Evolutionary conservation across 345 rosid genomes (phyloP), one percentile per base, ranked within the genome.

Genomic region (Eucalyptus leucophloia): DNA sequence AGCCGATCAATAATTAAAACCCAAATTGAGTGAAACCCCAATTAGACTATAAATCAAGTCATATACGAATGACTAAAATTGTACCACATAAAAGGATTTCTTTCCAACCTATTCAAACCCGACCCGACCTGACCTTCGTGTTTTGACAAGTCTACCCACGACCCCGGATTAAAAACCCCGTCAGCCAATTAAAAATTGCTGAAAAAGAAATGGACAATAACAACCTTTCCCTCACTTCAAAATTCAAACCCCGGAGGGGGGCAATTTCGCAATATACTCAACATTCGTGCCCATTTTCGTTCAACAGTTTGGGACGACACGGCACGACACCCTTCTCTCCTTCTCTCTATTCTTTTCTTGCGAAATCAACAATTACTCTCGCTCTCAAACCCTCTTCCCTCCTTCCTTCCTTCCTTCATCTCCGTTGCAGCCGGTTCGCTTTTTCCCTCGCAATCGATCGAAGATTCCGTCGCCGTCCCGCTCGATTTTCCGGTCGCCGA

Each of bases 1-100:
- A 77, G 2, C 21, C 1, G 11, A 1, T 7, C 2, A 11, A 40
- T 6, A 11, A 21, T 21, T 19, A 7, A 2, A 21, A 14, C 9
- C 8, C 0, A 77, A 2, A 42, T 11, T 11, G 8, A 12, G 3
- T 23, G 2, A 0, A 1, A 6, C 4, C 0, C 24, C 5, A 4
- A 9, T 37, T 10, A 4, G 6, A 21, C 1, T 19, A 0, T 6
- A 77, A 6, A 7, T 7, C 24, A 6, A 11, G 1, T 12, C 7
- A 0, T 4, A 8, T 12, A 40, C 7, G 0, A 2, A 2, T 11
- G 0, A 19, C 16, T 40, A 77, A 77, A 77, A 12, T 37, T 23
- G 7, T 2, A 40, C 0, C 0, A 4, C 85, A 23, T 12, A 2
- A 77, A 40, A 2, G 0, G 11, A 53, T 1, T 53, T 53, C 26